phyloP scores from a whole-genome alignment of 1,139 yeast genomes.

The Zygoascus meyerae region DNA sequence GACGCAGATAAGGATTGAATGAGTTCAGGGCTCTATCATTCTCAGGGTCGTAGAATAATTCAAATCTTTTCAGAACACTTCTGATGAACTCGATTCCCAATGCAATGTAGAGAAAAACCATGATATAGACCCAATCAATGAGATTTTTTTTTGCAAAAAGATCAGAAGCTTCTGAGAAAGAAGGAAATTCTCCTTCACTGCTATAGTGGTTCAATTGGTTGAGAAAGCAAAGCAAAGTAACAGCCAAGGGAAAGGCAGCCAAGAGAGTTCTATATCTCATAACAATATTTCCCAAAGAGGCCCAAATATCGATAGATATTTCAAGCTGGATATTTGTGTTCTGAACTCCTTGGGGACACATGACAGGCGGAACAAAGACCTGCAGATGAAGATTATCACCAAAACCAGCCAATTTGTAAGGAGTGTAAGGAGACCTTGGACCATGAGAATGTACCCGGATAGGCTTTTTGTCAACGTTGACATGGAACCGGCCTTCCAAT shows the following conservation, averaged over 20 bases:
- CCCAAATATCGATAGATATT: conserved; percentile 32
- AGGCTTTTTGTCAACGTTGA: conserved; percentile 39
- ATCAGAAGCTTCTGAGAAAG: conserved; percentile 47
- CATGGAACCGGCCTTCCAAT: conserved; percentile 70
- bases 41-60: conserved; percentile 22
- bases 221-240: conserved; percentile 21
- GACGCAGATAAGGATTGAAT: conserved; percentile 28
- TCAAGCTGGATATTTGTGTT: conserved; percentile 8
- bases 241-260: conserved; percentile 31
- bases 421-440: conserved; percentile 64
- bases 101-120: conserved; percentile 19
- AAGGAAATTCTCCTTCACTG: conserved; percentile 39
- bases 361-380: conserved; percentile 27
- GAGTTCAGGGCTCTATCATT: conserved; percentile 18
- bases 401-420: conserved; percentile 37
- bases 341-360: conserved; percentile 12
- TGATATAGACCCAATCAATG: conserved; percentile 11
- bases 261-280: conserved; percentile 33
- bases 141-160: conserved; percentile 23
- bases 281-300: conserved; percentile 33
- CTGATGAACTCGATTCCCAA: conserved; percentile 20
- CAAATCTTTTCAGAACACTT: conserved; percentile 17
- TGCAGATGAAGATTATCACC: conserved; percentile 31
- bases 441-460: conserved; percentile 52
- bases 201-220: conserved; percentile 25